Conservation (phyloP, 2,329 filamentous ascomycete species). For the Sporothrix curviconia region DNA sequence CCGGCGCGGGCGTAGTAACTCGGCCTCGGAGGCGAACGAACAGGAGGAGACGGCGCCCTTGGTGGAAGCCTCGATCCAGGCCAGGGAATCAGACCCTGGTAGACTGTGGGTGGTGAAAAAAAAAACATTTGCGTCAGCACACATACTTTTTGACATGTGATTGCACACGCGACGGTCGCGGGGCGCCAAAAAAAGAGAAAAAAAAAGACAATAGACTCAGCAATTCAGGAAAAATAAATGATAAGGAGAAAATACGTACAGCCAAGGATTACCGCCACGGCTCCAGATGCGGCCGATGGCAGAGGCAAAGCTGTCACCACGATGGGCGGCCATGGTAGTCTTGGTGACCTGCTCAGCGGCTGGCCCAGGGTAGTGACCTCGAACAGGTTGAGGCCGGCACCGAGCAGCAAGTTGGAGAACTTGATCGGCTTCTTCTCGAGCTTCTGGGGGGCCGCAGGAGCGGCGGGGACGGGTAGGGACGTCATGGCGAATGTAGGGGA, state of each 20-base stretch:
- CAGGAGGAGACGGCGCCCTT: conserved; percentile 97
- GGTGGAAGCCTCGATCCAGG: conserved; percentile 99
- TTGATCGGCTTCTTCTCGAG: conserved; percentile 99
- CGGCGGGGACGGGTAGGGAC: conserved; percentile 46
- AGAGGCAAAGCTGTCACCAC: conserved; percentile 74
- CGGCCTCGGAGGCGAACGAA: conserved; percentile 98
- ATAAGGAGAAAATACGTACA: conserved; percentile 56
- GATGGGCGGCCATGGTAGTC: conserved; percentile 98
- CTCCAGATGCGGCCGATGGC: conserved; percentile 85
- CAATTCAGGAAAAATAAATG: neutral
- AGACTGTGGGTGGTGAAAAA: conserved; percentile 54
- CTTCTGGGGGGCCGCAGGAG: conserved; percentile 43
- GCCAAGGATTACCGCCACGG: conserved; percentile 84
- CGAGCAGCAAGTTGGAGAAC: conserved; percentile 96
- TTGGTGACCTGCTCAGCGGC: conserved; percentile 97
- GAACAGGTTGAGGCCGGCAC: conserved; percentile 91
- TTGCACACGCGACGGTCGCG: neutral
- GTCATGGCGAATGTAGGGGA: conserved; percentile 50
- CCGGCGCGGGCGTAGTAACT: conserved; percentile 82
- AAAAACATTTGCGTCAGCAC: neutral
- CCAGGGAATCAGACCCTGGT: conserved; percentile 99
- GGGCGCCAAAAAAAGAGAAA: neutral
- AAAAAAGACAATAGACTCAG: neutral
- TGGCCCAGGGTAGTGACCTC: conserved; percentile 65
- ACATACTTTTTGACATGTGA: neutral